Evolutionary conservation across 192 early-diverging fungal species (phyloP).

Genomic region (Dissophora globulifera): DNA sequence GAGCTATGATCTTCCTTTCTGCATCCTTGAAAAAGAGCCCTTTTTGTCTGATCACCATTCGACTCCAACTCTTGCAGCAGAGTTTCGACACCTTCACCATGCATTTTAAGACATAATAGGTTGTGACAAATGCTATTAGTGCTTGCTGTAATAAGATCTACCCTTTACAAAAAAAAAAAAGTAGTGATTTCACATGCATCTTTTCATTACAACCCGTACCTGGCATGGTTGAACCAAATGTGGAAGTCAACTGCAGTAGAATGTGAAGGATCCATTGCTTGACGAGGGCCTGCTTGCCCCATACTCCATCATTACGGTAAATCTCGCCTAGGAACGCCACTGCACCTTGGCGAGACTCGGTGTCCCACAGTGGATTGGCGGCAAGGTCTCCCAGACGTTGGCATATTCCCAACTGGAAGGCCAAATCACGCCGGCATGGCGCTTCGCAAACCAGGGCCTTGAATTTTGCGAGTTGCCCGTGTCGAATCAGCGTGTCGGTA

Average conservation of each 20-base stretch:
- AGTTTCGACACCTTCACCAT: background rate
- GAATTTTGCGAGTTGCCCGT: background rate
- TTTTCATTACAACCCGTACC: too few relatives aligned
- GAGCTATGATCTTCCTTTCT: background rate
- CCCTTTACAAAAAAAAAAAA: too few relatives aligned
- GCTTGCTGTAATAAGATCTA: too few relatives aligned
- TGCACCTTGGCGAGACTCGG: background rate
- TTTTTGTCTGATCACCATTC: background rate
- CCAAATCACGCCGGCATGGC: conserved; percentile 4
- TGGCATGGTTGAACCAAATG: background rate
- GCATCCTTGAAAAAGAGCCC: background rate
- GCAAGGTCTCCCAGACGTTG: conserved; percentile 7
- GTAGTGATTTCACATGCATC: too few relatives aligned
- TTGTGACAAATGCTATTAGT: too few relatives aligned
- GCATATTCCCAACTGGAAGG: conserved; percentile 6
- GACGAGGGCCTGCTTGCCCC: background rate
- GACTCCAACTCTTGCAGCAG: background rate
- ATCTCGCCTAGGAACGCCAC: conserved; percentile 8
- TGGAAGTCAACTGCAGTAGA: background rate
- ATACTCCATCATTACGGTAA: background rate
- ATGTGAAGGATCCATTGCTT: conserved; percentile 11
- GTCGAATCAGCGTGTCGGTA: background rate
- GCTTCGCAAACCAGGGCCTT: conserved; percentile 3
- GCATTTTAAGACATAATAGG: too few relatives aligned
- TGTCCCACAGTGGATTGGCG: background rate